These are phyloP conservation scores for Pigoraptor vietnamica DNA, from an alignment of 78 protist species.

Conservation along the genomic window DNA sequence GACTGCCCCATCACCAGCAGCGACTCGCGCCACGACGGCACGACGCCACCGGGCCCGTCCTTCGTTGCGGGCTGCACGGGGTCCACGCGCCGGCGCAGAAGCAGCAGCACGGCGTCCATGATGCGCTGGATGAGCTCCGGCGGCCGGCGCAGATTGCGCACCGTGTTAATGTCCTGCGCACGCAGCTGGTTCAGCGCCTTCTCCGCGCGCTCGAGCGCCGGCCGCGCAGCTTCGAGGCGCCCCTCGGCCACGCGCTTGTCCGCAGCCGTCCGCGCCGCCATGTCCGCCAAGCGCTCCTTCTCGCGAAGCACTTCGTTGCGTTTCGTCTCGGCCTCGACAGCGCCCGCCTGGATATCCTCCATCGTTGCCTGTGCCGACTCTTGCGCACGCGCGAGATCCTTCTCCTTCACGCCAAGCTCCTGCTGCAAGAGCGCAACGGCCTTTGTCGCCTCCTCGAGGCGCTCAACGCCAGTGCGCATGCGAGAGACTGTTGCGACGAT, in stretches of 20 bases:
- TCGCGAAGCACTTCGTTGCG: conserved; percentile 7
- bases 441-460: conserved; percentile 48
- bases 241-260: conserved; percentile 45
- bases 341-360: conserved; percentile 1
- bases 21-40: conserved; percentile 60
- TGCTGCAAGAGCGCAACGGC: conserved; percentile 25
- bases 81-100: conserved; percentile 25
- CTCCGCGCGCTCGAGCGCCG: conserved; percentile 53
- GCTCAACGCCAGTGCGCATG: conserved; percentile 27
- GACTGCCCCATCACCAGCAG: conserved; percentile 45
- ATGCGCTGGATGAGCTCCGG: conserved; percentile 51
- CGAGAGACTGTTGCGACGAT: neutral
- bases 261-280: conserved; percentile 21
- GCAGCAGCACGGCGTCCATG: conserved; percentile 65
- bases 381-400: conserved; percentile 10
- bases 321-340: neutral
- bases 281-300: conserved; percentile 38
- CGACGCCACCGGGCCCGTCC: conserved; percentile 11
- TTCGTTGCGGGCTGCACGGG: neutral
- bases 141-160: conserved; percentile 45
- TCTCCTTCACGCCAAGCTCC: conserved; percentile 35
- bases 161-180: conserved; percentile 38
- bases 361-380: neutral
- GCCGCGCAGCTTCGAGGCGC: conserved; percentile 51
- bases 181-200: conserved; percentile 52